These are phyloP conservation scores for Arabidopsis hybrid DNA, from an alignment of 441 rosid species.

Conservation along the genomic window DNA sequence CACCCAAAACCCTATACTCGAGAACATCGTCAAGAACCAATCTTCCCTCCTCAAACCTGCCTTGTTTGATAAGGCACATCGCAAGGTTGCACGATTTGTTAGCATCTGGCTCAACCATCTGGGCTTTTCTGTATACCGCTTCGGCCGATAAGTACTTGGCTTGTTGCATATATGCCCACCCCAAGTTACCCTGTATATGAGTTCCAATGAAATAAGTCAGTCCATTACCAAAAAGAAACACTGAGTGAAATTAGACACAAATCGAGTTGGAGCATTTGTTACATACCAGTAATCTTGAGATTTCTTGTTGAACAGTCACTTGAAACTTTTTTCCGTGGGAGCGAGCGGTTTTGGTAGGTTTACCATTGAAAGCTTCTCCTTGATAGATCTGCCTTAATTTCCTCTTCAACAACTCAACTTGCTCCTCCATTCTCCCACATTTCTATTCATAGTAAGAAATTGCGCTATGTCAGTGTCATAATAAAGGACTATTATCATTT, in stretches of 20 bases:
- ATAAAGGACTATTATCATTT: background rate
- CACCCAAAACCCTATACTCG: conserved; percentile 53
- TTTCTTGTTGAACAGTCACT: conserved; percentile 88
- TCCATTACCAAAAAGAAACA: background rate
- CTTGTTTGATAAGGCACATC: conserved; percentile 71
- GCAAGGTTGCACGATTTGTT: conserved; percentile 63
- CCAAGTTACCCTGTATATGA: conserved; percentile 78
- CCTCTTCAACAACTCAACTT: conserved; percentile 73
- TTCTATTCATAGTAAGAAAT: conserved; percentile 53
- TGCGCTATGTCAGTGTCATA: background rate
- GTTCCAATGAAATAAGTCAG: background rate
- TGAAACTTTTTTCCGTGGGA: conserved; percentile 95
- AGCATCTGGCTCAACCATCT: conserved; percentile 74
- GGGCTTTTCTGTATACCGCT: conserved; percentile 81
- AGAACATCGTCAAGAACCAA: conserved; percentile 46
- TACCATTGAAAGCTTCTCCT: conserved; percentile 86
- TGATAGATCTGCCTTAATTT: conserved; percentile 75
- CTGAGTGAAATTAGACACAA: background rate
- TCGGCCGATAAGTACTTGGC: conserved; percentile 79
- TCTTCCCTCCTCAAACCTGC: conserved; percentile 64
- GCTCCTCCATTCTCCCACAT: conserved; percentile 84
- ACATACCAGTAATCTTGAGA: conserved; percentile 72
- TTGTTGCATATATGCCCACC: conserved; percentile 98
- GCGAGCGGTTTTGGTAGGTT: conserved; percentile 86
- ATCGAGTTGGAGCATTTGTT: background rate